Evolutionary conservation across 805 yeast genomes (phyloP).

Genomic region (Grigorovia yakushimaensis): DNA sequence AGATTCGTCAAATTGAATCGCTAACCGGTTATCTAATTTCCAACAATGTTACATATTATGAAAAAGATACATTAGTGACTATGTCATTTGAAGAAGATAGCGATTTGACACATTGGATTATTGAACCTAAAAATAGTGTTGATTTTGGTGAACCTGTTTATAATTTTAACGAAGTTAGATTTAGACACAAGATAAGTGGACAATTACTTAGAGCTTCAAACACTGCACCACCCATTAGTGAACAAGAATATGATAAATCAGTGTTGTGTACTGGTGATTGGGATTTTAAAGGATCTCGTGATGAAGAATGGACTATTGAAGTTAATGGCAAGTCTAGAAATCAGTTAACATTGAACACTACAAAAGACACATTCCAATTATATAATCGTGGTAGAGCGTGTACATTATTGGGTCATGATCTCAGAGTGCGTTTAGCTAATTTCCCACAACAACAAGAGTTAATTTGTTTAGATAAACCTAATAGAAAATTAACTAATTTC

Average conservation of each 20-base stretch:
- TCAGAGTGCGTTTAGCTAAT: conserved; percentile 31
- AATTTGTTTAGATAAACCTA: conserved; percentile 67
- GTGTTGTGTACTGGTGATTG: conserved; percentile 63
- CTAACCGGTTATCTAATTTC: conserved; percentile 77
- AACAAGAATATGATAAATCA: conserved; percentile 82
- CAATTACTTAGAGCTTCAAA: conserved; percentile 58
- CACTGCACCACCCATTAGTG: conserved; percentile 77
- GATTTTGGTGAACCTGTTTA: conserved; percentile 30
- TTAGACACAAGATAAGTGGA: conserved; percentile 64
- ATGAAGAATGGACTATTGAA: conserved; percentile 61
- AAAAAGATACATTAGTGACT: conserved; percentile 57
- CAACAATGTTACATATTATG: conserved; percentile 50
- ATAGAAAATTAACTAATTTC: conserved; percentile 2
- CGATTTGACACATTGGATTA: conserved; percentile 60
- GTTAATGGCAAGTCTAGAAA: conserved; percentile 28
- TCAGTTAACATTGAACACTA: conserved; percentile 47
- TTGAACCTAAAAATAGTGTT: conserved; percentile 35
- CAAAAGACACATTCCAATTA: conserved; percentile 46
- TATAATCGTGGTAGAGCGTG: conserved; percentile 62
- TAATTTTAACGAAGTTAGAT: conserved; percentile 48
- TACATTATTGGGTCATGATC: conserved; percentile 60
- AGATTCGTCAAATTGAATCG: conserved; percentile 60
- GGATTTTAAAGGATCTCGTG: conserved; percentile 53
- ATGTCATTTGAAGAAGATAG: conserved; percentile 52
- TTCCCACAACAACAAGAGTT: conserved; percentile 71